phyloP scores from a whole-genome alignment of 2,329 filamentous ascomycete genomes.

The Microdochium trichocladiopsis region DNA sequence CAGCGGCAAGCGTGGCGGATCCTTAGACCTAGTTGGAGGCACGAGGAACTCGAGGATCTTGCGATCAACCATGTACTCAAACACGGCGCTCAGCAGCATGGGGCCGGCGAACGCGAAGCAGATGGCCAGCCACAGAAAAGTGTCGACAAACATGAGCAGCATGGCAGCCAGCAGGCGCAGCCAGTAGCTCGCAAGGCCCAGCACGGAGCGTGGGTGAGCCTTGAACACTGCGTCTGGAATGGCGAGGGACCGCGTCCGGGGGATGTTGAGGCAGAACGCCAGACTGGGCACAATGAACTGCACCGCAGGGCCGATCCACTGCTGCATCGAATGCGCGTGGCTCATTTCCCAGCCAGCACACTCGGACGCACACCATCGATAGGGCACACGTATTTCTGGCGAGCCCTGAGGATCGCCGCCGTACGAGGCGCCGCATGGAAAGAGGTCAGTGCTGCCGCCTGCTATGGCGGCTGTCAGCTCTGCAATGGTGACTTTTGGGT shows the following conservation, averaged over 20 bases:
- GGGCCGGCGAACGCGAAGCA: conserved; percentile 21
- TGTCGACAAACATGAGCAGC: conserved; percentile 15
- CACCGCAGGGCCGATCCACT: conserved; percentile 25
- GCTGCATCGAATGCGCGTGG: conserved; percentile 12
- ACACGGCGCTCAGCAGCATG: conserved; percentile 19
- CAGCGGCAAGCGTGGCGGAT: conserved; percentile 7
- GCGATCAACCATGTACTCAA: conserved; percentile 20
- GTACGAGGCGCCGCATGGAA: conserved; percentile 19
- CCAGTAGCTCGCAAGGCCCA: conserved; percentile 19
- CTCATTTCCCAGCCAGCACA: conserved; percentile 23
- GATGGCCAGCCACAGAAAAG: conserved; percentile 16
- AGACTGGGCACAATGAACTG: conserved; percentile 26
- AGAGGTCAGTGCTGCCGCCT: conserved; percentile 6
- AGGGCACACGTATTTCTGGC: conserved; percentile 16
- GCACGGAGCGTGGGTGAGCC: conserved; percentile 47
- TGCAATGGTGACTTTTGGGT: conserved; percentile 9
- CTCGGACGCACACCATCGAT: conserved; percentile 17
- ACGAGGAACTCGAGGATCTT: conserved; percentile 20
- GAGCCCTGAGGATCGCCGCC: conserved; percentile 7
- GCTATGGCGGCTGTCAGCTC: conserved; percentile 8
- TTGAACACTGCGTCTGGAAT: conserved; percentile 43
- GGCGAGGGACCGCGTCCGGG: conserved; percentile 19
- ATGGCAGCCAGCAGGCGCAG: conserved; percentile 15
- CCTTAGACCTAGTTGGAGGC: conserved; percentile 5
- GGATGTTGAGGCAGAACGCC: conserved; percentile 26